Evolutionary conservation across 768 basidiomycete species (phyloP), one percentile per base, ranked within the genome.

Genomic region (Boletellus emodensis): DNA sequence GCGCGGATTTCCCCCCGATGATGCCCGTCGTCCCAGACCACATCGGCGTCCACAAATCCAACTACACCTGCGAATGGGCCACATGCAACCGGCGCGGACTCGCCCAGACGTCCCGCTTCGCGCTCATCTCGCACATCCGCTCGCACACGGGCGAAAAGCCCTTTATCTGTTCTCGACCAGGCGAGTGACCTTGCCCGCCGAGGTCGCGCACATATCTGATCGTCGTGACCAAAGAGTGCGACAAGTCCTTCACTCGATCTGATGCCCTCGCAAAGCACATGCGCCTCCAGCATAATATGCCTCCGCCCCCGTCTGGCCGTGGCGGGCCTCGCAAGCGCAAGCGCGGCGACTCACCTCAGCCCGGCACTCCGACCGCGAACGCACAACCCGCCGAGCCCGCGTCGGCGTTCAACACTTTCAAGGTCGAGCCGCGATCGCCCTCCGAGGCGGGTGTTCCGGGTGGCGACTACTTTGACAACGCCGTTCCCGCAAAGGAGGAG

Each of bases 71-170:
- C 66, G 85, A 92, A 74, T 97, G 94, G 94, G 70, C 80, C 17
- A 83, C 83, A 4, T 97, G 94, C 70, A 72, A 73, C 17, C 80
- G 94, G 15, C 77, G 85, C 46, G 90, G 92, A 4, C 75, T 93
- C 44, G 78, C 86, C 1, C 94, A 96, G 65, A 90, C 89, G 0
- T 91, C 89, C 4, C 81, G 91, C 22, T 95, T 94, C 57, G 90
- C 93, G 6, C 80, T 97, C 41, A 84, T 94, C 49, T 90, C 90
- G 4, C 94, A 97, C 65, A 81, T 93, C 42, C 82, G 94, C 30
- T 90, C 87, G 11, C 94, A 97, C 65, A 95, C 94, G 0, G 94
- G 94, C 46, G 94, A 97, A 70, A 93, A 93, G 61, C 94, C 93
- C 0, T 96, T 93, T 62, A 83, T 79, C 20, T 97, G 94, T 63